Evolutionary conservation across 2,329 filamentous ascomycete genomes (phyloP), one percentile per base, ranked within the genome.

Genomic region (Myriosclerotinia scirpicola): DNA sequence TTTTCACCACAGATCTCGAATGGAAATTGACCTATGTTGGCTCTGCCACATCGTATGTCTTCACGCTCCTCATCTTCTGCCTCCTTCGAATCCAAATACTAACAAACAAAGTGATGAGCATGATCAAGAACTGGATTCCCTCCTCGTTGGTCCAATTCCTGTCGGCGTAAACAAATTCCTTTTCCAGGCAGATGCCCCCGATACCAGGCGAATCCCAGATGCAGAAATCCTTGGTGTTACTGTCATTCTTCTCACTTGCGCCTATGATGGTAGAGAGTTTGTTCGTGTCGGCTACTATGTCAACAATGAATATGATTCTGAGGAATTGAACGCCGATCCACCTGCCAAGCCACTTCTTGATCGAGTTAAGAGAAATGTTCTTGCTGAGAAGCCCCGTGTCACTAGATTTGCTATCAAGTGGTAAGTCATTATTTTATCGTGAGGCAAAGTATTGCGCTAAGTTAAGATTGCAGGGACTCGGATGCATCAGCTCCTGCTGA

Each of bases 1-100:
- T 77, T 0, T 36, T 14, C 30, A 22, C 36, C 14, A 44, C 75
- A 96, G 95, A 99, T 81, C 88, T 99, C 69, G 95, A 99, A 81
- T 99, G 95, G 95, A 99, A 99, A 81, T 84, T 99, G 75, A 99
- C 93, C 78, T 99, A 99, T 75, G 95, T 99, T 77, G 96, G 95
- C 76, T 99, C 95, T 73, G 95, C 96, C 71, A 98, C 94, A 67
- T 97, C 92, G 91, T 96, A 84, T 83, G 90, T 84, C 72, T 56
- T 55, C 64, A 48, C 66, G 61, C 63, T 44, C 30, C 64, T 30
- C 30, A 30, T 26, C 17, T 22, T 36, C 22, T 48, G 17, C 54
- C 40, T 22, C 9, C 12, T 40, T 52, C 55, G 30, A 54, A 54
- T 46, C 54, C 20, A 30, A 55, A 17, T n/a, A 48, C 50, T 69